Conservation (phyloP, 2,329 filamentous ascomycete species). For the Sclerotinia glacialis region DNA sequence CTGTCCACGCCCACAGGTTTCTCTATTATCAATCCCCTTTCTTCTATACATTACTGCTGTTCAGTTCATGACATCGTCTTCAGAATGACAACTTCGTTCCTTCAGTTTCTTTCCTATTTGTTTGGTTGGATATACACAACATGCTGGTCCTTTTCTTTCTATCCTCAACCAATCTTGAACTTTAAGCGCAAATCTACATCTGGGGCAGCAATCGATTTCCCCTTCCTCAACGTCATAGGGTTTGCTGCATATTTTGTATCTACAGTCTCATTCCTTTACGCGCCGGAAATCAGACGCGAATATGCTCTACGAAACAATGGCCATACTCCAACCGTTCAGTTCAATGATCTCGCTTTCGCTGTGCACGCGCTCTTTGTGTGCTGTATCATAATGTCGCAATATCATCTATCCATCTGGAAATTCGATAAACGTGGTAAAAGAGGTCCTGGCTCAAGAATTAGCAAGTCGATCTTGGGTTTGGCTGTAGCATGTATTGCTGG, state of each 20-base stretch:
- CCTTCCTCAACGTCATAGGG: slow-evolving; percentile 67
- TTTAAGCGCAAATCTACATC: slow-evolving; percentile 70
- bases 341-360: slow-evolving; percentile 90
- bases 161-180: slow-evolving; percentile 85
- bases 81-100: slow-evolving; percentile 41
- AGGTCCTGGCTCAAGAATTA: slow-evolving; percentile 54
- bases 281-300: slow-evolving; percentile 70
- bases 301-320: slow-evolving; percentile 78
- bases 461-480: slow-evolving; percentile 64
- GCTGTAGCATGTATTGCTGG: slow-evolving; percentile 65
- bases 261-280: slow-evolving; percentile 74
- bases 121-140: slow-evolving; percentile 75
- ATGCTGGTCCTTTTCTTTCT: slow-evolving; percentile 86
- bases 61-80: neutral
- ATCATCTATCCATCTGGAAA: slow-evolving; percentile 70
- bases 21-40: neutral
- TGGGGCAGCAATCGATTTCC: slow-evolving; percentile 86
- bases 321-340: slow-evolving; percentile 76
- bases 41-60: neutral
- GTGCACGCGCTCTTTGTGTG: slow-evolving; percentile 74
- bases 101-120: slow-evolving; percentile 52
- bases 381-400: slow-evolving; percentile 72
- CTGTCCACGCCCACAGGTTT: too few species aligned
- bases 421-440: slow-evolving; percentile 57
- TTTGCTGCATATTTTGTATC: slow-evolving; percentile 75